phyloP scores from a whole-genome alignment of 495 filamentous ascomycete genomes.

The Hyaloscypha variabilis region DNA sequence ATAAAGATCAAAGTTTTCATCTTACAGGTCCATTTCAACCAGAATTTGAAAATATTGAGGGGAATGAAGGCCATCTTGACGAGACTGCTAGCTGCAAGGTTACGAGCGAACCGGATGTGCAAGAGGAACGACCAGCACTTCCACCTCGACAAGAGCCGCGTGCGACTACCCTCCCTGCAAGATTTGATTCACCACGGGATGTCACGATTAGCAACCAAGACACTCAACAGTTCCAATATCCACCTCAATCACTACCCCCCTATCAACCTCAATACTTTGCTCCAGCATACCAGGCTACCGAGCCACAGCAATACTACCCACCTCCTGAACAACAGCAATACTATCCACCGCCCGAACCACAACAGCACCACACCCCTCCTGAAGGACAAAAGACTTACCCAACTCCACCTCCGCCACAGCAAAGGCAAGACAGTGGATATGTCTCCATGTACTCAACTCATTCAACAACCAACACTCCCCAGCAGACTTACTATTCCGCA shows the following conservation, averaged over 20 bases:
- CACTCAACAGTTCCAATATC: background rate
- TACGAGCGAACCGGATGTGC: background rate
- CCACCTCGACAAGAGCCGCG: background rate
- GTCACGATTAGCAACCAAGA: background rate
- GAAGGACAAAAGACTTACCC: background rate
- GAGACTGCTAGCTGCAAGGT: background rate
- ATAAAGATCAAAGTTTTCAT: background rate
- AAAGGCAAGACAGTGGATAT: constrained; percentile 23
- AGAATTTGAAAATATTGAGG: background rate
- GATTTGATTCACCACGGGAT: background rate
- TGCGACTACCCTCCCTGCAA: background rate
- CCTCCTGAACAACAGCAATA: background rate
- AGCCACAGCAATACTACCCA: background rate
- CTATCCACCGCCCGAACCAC: background rate
- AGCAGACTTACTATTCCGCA: background rate
- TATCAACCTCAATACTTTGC: background rate
- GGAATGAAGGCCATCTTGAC: background rate
- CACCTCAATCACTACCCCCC: background rate
- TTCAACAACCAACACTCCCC: background rate
- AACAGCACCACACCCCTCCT: background rate
- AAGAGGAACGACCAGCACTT: background rate
- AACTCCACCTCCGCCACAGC: constrained; percentile 9
- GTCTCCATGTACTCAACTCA: background rate
- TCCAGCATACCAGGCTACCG: background rate
- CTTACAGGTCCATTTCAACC: background rate